Evolutionary conservation across 192 early-diverging fungal species (phyloP).

Genomic region (Lobosporangium transversale): DNA sequence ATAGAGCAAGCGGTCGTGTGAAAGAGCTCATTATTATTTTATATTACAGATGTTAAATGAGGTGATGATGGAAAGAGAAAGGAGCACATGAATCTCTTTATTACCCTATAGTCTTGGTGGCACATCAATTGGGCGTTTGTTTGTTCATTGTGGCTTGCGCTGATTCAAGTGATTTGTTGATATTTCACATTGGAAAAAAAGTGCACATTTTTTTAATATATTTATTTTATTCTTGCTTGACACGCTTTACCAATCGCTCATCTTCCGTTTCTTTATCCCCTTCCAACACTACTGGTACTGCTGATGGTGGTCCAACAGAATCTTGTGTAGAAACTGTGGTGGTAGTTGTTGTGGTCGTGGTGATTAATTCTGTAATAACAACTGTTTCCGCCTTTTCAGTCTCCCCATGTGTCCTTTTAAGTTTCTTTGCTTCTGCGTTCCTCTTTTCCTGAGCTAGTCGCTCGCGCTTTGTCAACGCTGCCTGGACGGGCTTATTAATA

Average conservation of each 20-base stretch:
- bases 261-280: neutral
- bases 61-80: no score
- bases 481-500: constrained; percentile 54
- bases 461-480: constrained; percentile 46
- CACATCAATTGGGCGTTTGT: no score
- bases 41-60: no score
- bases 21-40: no score
- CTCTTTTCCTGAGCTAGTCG: constrained; percentile 36
- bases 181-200: no score
- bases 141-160: no score
- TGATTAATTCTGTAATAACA: neutral
- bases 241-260: neutral
- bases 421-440: constrained; percentile 46
- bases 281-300: neutral
- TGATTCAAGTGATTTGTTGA: no score
- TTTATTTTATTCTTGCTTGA: neutral
- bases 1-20: constrained; percentile 27
- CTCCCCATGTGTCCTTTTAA: constrained; percentile 36
- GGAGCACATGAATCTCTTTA: no score
- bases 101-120: no score
- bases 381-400: neutral
- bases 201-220: no score
- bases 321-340: neutral
- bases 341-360: neutral
- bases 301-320: neutral